These are phyloP conservation scores for Crithidia sp. DNA, from an alignment of 208 protist genomes.

Conservation along the genomic window DNA sequence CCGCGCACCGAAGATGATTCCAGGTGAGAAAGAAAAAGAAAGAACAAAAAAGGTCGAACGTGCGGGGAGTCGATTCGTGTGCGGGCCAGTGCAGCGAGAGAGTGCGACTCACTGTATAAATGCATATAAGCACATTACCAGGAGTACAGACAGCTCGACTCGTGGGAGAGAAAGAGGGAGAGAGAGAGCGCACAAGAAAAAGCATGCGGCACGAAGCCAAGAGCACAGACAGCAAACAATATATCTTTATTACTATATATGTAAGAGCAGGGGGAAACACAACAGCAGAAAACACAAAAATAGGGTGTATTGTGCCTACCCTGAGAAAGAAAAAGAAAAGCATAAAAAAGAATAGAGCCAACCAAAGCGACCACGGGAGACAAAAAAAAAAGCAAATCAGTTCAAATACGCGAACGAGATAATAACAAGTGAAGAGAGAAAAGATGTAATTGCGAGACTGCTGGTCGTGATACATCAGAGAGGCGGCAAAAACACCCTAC, in stretches of 20 bases:
- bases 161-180: background rate
- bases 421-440: no score
- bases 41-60: conserved; percentile 13
- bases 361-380: no score
- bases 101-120: no score
- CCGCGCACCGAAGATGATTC: background rate
- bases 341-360: background rate
- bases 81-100: background rate
- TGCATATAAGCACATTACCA: no score
- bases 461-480: no score
- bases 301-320: no score
- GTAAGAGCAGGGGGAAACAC: no score
- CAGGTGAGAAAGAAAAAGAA: background rate
- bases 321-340: background rate
- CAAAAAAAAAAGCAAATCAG: background rate
- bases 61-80: background rate
- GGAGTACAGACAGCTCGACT: background rate
- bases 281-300: no score
- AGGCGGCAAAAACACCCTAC: no score
- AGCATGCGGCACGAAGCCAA: background rate
- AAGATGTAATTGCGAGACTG: no score
- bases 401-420: background rate
- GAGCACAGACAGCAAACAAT: no score
- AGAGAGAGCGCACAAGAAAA: conserved; percentile 3
- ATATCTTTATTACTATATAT: no score